Evolutionary conservation across 257 asterid genomes (phyloP).

Genomic region (Galeopsis tetrahit): DNA sequence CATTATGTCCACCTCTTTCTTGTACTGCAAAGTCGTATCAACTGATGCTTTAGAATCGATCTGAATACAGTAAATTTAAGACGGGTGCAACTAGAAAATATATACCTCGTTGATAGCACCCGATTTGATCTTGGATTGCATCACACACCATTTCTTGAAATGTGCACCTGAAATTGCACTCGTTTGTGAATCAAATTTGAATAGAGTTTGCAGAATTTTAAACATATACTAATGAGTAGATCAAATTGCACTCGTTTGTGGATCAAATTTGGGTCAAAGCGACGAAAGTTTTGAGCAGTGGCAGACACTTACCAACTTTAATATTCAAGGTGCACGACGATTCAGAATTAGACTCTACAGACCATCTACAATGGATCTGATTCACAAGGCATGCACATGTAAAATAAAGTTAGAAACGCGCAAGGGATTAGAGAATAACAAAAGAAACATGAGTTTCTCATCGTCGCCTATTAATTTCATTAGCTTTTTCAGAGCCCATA

Average conservation of each 20-base stretch:
- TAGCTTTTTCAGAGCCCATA: constrained; percentile 27
- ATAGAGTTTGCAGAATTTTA: not conserved
- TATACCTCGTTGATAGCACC: constrained; percentile 93
- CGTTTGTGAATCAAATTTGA: not conserved
- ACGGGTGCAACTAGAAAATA: not conserved
- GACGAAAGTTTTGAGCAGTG: constrained; percentile 4
- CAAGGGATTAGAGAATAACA: not conserved
- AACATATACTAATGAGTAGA: not conserved
- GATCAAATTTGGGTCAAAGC: no score
- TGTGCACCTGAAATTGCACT: constrained; percentile 74
- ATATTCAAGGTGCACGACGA: constrained; percentile 75
- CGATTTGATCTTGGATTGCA: constrained; percentile 93
- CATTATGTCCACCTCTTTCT: constrained; percentile 91
- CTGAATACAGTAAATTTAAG: not conserved
- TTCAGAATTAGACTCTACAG: constrained; percentile 65
- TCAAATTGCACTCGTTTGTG: no score
- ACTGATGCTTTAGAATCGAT: constrained; percentile 2
- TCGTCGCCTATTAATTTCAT: not conserved
- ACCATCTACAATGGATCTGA: constrained; percentile 95
- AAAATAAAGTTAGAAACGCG: constrained; percentile 24
- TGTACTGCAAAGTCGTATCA: constrained; percentile 60
- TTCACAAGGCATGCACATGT: constrained; percentile 28
- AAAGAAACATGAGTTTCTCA: not conserved
- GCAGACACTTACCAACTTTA: constrained; percentile 80
- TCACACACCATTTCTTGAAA: constrained; percentile 98